These are phyloP conservation scores for Claviceps purpurea DNA, from an alignment of 2,329 filamentous ascomycete genomes.

Conservation along the genomic window DNA sequence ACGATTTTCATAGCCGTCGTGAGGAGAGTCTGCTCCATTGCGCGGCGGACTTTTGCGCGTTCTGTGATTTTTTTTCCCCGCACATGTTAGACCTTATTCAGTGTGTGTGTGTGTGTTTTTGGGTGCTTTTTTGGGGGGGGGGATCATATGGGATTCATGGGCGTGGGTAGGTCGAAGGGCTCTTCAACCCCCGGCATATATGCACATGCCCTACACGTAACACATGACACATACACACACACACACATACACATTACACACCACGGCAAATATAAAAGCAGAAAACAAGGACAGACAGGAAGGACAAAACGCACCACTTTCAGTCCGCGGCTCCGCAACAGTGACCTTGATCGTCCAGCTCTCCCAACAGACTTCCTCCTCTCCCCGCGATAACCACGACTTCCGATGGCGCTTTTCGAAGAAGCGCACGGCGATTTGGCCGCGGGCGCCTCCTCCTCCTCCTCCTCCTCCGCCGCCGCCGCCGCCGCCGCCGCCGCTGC, in stretches of 20 bases:
- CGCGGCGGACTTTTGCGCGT: constrained; percentile 72
- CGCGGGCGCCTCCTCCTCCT: constrained; percentile 19
- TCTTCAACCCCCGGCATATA: too few relatives aligned
- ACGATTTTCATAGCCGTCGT: constrained; percentile 85
- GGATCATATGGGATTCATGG: neutral
- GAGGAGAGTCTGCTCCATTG: constrained; percentile 81
- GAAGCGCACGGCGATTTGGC: constrained; percentile 78
- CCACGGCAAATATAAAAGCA: too few relatives aligned
- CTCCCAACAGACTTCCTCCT: constrained; percentile 96
- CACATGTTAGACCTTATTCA: too few relatives aligned
- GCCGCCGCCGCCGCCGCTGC: constrained; percentile 9
- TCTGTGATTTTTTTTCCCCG: constrained; percentile 34
- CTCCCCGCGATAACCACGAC: constrained; percentile 63
- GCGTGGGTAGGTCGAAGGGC: too few relatives aligned
- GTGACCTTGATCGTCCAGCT: constrained; percentile 88
- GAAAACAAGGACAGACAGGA: neutral
- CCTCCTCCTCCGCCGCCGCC: too few relatives aligned
- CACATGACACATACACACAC: too few relatives aligned
- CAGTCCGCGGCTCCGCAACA: constrained; percentile 78
- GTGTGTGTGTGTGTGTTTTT: neutral
- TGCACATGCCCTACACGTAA: too few relatives aligned
- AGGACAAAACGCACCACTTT: constrained; percentile 51
- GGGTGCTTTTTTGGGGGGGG: neutral
- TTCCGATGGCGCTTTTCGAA: constrained; percentile 84
- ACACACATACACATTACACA: too few relatives aligned